Percentiles rank a stretch among this genome's conserved stretches.
phyloP scores from a whole-genome alignment of 1,284 basidiomycete species.

The Cryptococcus sp. region DNA sequence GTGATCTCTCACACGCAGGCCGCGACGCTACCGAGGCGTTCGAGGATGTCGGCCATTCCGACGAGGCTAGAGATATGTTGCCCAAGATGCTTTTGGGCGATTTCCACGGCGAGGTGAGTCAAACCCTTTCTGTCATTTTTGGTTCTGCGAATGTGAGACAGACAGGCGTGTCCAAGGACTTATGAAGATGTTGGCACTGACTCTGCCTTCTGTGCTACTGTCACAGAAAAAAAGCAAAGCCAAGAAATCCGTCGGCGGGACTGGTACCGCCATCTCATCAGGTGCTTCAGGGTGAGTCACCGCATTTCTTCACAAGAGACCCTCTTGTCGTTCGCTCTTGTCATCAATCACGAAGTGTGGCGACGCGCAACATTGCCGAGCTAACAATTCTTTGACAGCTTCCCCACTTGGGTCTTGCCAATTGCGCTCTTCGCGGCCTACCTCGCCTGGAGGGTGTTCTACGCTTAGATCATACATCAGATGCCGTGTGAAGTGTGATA shows the following conservation, averaged over 20 bases:
- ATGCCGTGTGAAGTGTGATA: too few relatives aligned
- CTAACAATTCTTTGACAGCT: conserved; percentile 10
- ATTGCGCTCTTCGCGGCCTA: conserved; percentile 44
- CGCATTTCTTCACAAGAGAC: not conserved
- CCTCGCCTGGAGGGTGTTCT: conserved; percentile 50
- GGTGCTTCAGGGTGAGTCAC: conserved; percentile 11
- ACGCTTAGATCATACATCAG: conserved; percentile 33
- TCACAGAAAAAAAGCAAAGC: conserved; percentile 22
- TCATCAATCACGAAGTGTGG: not conserved
- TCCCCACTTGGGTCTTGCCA: conserved; percentile 44
- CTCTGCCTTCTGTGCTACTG: not conserved
- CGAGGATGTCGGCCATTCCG: conserved; percentile 98
- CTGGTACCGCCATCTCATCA: conserved; percentile 15
- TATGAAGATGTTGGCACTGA: too few relatives aligned
- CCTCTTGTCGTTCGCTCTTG: conserved; percentile 5
- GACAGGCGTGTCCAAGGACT: not conserved
- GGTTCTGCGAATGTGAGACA: too few relatives aligned
- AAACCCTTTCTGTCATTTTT: too few relatives aligned
- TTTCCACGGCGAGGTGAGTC: conserved; percentile 64
- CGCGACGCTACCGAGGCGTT: conserved; percentile 97
- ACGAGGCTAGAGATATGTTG: conserved; percentile 91
- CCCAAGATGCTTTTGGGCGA: conserved; percentile 74
- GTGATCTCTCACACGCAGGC: conserved; percentile 40
- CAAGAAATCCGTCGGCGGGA: conserved; percentile 23
- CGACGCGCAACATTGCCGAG: too few relatives aligned